Base-by-base conservation (phyloP, 768 basidiomycete genomes). In the Suillus subaureus region DNA sequence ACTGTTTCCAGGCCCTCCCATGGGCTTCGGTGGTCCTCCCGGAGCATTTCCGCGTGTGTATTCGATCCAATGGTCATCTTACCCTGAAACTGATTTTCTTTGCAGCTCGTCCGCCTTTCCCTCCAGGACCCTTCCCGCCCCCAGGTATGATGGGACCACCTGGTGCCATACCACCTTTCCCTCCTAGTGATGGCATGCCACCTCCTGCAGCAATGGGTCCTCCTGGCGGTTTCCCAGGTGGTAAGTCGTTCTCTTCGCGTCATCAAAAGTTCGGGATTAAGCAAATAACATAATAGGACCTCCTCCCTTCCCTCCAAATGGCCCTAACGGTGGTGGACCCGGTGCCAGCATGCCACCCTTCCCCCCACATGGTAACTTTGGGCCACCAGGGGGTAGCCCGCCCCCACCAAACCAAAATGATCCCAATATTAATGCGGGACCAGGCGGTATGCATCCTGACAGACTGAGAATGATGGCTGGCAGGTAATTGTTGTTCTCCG, bases 381-480 rank as follows among this genome's bases (percentile, higher is more conserved):
- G 79, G 26, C 80, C 81, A 66, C 78, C 80, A 33, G 79, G 82
- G 47, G 82, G 79, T 58, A 79, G 49, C 74, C 78, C 58, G 74
- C 84, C 87, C 61, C 81, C 85, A 21, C 82, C 84, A 9, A 77
- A 71, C 52, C 66, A 67, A 70, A 66, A 68, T 33, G 70, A 68
- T 3, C 2, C 74, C 26, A 75, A 69, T 35, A 35, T 35, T 9
- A 35, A 35, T 70, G 75, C 74, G 23, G 84, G 84, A 23, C 88
- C 89, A 51, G 87, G 82, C n/a, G 84, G 83, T n/a, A 93, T 94
- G 69, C 93, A 94, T 74, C 93, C 93, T 12, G 93, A 94, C 77
- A 85, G 93, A 65, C 70, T 92, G 76, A 83, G 91, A 65, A 93
- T 94, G 92, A 87, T 94, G 89, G 83, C 76, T 61, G 72, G 74